Conservation (phyloP, 768 basidiomycete species). For the Auriscalpium vulgare region DNA sequence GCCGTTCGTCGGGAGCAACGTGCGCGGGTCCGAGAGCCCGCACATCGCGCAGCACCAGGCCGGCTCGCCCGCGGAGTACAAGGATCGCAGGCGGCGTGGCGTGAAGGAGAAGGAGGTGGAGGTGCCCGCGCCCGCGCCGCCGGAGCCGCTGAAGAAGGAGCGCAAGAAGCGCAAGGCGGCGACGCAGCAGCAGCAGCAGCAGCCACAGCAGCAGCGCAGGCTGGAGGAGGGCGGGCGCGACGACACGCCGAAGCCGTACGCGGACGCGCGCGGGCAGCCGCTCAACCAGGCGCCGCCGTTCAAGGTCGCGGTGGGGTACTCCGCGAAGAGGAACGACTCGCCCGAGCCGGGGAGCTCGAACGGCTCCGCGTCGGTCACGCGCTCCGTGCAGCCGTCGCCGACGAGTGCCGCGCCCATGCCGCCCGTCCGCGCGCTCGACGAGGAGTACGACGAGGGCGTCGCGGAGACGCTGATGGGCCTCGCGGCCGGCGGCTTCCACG, state of each 20-base stretch:
- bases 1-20: conserved; percentile 22
- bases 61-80: conserved; percentile 33
- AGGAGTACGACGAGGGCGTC: conserved; percentile 93
- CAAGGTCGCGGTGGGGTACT: conserved; percentile 15
- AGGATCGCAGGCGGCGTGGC: conserved; percentile 33
- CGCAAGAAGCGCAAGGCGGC: conserved; percentile 39
- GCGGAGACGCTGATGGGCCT: conserved; percentile 79
- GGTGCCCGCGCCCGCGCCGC: conserved; percentile 3
- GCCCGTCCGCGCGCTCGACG: conserved; percentile 69
- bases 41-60: conserved; percentile 21
- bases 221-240: conserved; percentile 41
- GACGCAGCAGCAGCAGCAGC: conserved; percentile 8
- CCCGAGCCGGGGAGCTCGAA: conserved; percentile 64
- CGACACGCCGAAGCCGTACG: conserved; percentile 36
- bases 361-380: conserved; percentile 39
- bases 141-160: conserved; percentile 48
- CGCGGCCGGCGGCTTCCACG: conserved; percentile 17
- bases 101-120: conserved; percentile 15
- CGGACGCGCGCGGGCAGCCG: not conserved
- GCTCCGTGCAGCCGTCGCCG: conserved; percentile 68
- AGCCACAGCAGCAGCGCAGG: conserved; percentile 9
- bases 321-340: conserved; percentile 32
- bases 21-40: conserved; percentile 57
- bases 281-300: conserved; percentile 15
- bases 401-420: conserved; percentile 52